Evolutionary conservation across 495 filamentous ascomycete species (phyloP), one percentile per base, ranked within the genome.

Genomic region (Friedmanniomyces endolithicus): DNA sequence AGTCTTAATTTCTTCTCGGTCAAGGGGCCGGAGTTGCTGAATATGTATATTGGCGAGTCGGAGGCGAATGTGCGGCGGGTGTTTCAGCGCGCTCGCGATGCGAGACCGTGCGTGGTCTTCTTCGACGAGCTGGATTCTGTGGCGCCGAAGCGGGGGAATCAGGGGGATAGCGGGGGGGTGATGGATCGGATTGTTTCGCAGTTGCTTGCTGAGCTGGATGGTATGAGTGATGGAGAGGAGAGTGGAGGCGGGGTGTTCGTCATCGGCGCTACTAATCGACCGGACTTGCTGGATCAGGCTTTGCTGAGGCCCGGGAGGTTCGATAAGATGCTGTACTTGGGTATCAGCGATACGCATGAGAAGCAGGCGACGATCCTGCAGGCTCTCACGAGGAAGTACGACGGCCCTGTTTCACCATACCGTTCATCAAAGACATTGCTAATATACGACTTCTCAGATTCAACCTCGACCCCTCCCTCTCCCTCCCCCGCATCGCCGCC

Each of bases 21-120:
- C 69, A 99, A 99, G 70, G 92, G 92, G 1, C 92, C 92, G 0
- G 92, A 98, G 71, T 69, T 98, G 62, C 80, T 98, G 17, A 98
- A 98, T 65, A 98, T 97, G 92, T 98, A 98, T 65, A 97, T 98
- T 66, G 92, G 92, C 70, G 92, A 97, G 69, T 95, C 88, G 9
- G 92, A 98, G 74, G 94, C 94, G 45, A 97, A 97, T 63, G 92
- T 98, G 11, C 83, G 92, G 2, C 78, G 94, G 6, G 94, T 98
- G 2, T 98, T 98, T 73, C 90, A 95, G 71, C 78, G 89, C 12
- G 92, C 92, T 8, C 76, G 94, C 9, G 92, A 97, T 70, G 92
- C 92, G 9, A 74, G 90, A n/a, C 92, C 92, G 1, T 98, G 92
- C 60, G 90, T 97, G 41, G 92, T 98, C 23, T 98, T 98, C 76